Conservation (phyloP, 2,329 filamentous ascomycete species). For the Acrodontium crateriforme region DNA sequence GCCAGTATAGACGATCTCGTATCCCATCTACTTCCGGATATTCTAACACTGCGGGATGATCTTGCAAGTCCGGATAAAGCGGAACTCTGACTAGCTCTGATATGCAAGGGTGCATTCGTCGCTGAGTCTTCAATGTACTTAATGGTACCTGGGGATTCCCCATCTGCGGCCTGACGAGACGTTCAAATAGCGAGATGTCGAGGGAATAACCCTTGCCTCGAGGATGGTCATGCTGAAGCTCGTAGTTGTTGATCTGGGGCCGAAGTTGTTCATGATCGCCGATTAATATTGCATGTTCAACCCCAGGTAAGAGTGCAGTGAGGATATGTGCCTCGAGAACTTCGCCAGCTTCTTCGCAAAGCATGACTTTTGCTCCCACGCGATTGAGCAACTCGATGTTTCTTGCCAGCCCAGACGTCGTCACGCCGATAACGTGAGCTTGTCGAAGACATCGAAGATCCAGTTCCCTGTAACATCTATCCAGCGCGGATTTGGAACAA, state of each 20-base stretch:
- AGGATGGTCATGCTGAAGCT: conserved; percentile 36
- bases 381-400: conserved; percentile 37
- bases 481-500: conserved; percentile 6
- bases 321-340: conserved; percentile 51
- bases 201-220: conserved; percentile 37
- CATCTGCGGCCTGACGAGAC: conserved; percentile 29
- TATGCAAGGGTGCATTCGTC: conserved; percentile 52
- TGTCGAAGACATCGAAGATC: conserved; percentile 25
- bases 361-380: conserved; percentile 40
- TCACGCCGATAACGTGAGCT: conserved; percentile 44
- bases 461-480: conserved; percentile 24
- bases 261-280: conserved; percentile 49
- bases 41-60: conserved; percentile 27
- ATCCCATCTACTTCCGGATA: conserved; percentile 42
- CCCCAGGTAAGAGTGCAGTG: conserved; percentile 42
- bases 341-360: conserved; percentile 56
- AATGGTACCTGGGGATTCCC: conserved; percentile 20
- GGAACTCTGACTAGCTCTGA: conserved; percentile 43
- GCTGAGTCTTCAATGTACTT: conserved; percentile 41
- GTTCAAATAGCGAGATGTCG: conserved; percentile 49
- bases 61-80: conserved; percentile 43
- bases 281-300: conserved; percentile 49
- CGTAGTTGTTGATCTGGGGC: conserved; percentile 41
- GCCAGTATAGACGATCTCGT: conserved; percentile 42
- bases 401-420: conserved; percentile 44